These are phyloP conservation scores for Boletus rubropictus DNA, from an alignment of 768 basidiomycete genomes.

Conservation along the genomic window DNA sequence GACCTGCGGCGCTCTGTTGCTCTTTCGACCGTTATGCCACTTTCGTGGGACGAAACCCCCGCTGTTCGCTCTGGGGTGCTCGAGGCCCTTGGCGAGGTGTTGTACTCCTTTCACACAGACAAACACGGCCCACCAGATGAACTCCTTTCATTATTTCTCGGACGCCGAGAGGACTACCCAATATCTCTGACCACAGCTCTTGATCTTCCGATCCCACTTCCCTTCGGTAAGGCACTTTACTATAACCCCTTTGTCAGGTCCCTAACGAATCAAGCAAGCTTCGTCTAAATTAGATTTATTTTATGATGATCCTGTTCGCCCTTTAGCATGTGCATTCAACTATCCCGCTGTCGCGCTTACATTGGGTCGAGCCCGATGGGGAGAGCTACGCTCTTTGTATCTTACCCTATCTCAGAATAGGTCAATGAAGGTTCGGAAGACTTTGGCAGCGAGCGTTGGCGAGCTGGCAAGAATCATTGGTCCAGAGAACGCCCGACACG, in stretches of 20 bases:
- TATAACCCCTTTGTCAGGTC: neutral
- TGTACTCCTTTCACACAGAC: slow-evolving; percentile 71
- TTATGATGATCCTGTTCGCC: slow-evolving; percentile 62
- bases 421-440: slow-evolving; percentile 61
- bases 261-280: slow-evolving; percentile 15
- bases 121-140: slow-evolving; percentile 62
- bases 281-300: slow-evolving; percentile 38
- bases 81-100: slow-evolving; percentile 84
- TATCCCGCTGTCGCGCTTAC: slow-evolving; percentile 87
- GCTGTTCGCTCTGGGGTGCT: slow-evolving; percentile 75
- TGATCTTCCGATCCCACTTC: slow-evolving; percentile 4
- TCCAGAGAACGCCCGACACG: slow-evolving; percentile 53
- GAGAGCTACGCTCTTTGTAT: slow-evolving; percentile 63
- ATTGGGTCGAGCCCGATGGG: slow-evolving; percentile 72
- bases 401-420: slow-evolving; percentile 55
- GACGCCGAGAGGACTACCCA: slow-evolving; percentile 41
- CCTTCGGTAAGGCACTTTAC: slow-evolving; percentile 16
- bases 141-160: slow-evolving; percentile 73
- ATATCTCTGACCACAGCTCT: slow-evolving; percentile 26
- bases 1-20: slow-evolving; percentile 58
- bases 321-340: slow-evolving; percentile 81
- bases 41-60: slow-evolving; percentile 57
- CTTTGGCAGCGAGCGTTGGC: slow-evolving; percentile 83
- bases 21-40: slow-evolving; percentile 54
- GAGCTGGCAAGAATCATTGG: slow-evolving; percentile 87